Conservation (phyloP, 768 basidiomycete genomes). For the Suillus subluteus region DNA sequence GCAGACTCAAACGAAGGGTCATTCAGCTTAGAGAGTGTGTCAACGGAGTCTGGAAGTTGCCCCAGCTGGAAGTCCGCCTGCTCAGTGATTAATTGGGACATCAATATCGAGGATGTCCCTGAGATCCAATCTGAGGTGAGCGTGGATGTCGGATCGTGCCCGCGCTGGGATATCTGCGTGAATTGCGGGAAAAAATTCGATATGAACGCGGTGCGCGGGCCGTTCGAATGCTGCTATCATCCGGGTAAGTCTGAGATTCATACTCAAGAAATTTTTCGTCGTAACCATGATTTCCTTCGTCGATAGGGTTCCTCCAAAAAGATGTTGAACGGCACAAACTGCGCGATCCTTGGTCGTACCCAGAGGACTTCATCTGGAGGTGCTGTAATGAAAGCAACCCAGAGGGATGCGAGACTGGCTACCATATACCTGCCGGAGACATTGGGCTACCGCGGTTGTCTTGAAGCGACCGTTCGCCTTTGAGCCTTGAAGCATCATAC, state of each 20-base stretch:
- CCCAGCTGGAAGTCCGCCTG: conserved; percentile 4
- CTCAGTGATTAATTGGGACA: not conserved
- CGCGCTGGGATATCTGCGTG: conserved; percentile 50
- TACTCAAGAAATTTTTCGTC: conserved; percentile 18
- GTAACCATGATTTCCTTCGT: not conserved
- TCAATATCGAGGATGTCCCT: conserved; percentile 4
- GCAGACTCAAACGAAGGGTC: not conserved
- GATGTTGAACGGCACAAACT: conserved; percentile 7
- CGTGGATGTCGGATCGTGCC: conserved; percentile 10
- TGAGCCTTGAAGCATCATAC: not conserved
- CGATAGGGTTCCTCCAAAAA: not conserved
- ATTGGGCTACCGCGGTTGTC: conserved; percentile 5
- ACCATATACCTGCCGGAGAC: conserved; percentile 6
- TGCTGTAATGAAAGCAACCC: conserved; percentile 44
- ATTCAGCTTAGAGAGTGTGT: not conserved
- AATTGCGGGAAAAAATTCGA: conserved; percentile 55
- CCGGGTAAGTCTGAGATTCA: conserved; percentile 49
- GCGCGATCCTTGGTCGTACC: conserved; percentile 39
- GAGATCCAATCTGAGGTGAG: conserved; percentile 5
- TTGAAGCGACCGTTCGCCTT: not conserved
- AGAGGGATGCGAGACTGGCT: conserved; percentile 2
- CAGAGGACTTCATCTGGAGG: conserved; percentile 53
- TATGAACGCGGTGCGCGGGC: conserved; percentile 37
- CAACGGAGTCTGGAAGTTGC: not conserved
- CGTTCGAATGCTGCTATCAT: conserved; percentile 53